phyloP scores from a whole-genome alignment of 2,329 filamentous ascomycete genomes.

The Rhynchosporium graminicola region DNA sequence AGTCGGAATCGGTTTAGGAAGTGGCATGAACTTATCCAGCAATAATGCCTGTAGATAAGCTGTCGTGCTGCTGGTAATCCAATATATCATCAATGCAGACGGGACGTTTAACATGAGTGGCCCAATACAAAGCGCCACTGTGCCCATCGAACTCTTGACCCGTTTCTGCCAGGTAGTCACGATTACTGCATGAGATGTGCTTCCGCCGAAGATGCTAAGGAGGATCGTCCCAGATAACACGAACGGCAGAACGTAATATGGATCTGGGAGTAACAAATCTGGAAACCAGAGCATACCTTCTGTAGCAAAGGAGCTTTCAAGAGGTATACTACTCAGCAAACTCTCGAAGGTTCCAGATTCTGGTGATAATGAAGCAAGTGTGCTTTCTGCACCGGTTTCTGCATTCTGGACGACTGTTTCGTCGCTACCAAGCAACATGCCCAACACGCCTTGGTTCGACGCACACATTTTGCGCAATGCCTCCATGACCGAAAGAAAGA shows the following conservation, averaged over 20 bases:
- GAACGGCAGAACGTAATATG: conserved; percentile 50
- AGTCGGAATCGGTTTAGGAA: conserved; percentile 38
- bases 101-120: conserved; percentile 45
- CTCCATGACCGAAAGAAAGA: conserved; percentile 51
- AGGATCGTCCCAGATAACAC: conserved; percentile 51
- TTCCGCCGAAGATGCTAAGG: conserved; percentile 44
- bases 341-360: conserved; percentile 15
- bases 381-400: background rate
- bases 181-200: conserved; percentile 4
- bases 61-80: conserved; percentile 48
- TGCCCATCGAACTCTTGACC: conserved; percentile 39
- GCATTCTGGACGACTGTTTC: background rate
- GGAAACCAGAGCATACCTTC: conserved; percentile 64
- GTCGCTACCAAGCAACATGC: conserved; percentile 37
- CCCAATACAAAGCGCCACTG: conserved; percentile 45
- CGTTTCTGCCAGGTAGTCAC: conserved; percentile 32
- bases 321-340: conserved; percentile 13
- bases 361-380: background rate
- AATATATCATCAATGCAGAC: conserved; percentile 50
- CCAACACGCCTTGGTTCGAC: conserved; percentile 44
- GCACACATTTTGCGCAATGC: conserved; percentile 50
- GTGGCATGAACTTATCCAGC: conserved; percentile 45
- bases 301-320: conserved; percentile 45
- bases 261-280: conserved; percentile 55
- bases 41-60: conserved; percentile 45